phyloP scores from a whole-genome alignment of 495 filamentous ascomycete species.

The Hamigera avellanea region DNA sequence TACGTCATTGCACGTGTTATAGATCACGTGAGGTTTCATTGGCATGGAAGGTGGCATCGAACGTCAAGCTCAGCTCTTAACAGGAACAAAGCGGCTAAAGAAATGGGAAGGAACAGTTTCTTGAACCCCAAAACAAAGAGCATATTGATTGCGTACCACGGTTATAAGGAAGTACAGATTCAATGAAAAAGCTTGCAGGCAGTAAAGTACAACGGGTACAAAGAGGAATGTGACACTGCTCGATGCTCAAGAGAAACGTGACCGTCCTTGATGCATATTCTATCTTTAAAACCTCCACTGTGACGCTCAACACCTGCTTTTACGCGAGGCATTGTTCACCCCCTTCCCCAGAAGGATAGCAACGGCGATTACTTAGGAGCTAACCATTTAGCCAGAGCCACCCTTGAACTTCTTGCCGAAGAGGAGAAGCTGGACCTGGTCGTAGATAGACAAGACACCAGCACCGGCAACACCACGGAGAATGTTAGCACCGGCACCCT shows the following conservation, averaged over 20 bases:
- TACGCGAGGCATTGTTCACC: constrained; percentile 14
- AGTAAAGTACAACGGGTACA: constrained; percentile 48
- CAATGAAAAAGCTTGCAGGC: constrained; percentile 39
- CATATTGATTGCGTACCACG: constrained; percentile 5
- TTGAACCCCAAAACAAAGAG: constrained; percentile 1
- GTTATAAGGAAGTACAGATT: constrained; percentile 24
- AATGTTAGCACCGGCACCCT: constrained; percentile 99
- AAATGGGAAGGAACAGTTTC: background rate
- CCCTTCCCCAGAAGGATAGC: constrained; percentile 26
- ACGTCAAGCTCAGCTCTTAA: too few relatives aligned
- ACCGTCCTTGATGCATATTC: constrained; percentile 36
- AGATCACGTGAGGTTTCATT: too few relatives aligned
- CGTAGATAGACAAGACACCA: constrained; percentile 99
- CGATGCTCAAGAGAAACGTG: constrained; percentile 34
- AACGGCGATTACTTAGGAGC: constrained; percentile 13
- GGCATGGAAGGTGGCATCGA: too few relatives aligned
- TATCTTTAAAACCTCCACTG: constrained; percentile 32
- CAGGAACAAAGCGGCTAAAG: too few relatives aligned
- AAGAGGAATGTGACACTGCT: constrained; percentile 34
- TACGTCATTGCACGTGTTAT: constrained; percentile 7
- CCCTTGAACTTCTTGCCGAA: constrained; percentile 99
- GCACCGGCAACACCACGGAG: constrained; percentile 99
- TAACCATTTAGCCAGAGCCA: too few relatives aligned
- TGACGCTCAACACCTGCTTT: constrained; percentile 14
- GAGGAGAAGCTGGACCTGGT: constrained; percentile 95